Evolutionary conservation across 441 rosid genomes (phyloP), one percentile per base, ranked within the genome.

Genomic region (Biscutella laevigata): DNA sequence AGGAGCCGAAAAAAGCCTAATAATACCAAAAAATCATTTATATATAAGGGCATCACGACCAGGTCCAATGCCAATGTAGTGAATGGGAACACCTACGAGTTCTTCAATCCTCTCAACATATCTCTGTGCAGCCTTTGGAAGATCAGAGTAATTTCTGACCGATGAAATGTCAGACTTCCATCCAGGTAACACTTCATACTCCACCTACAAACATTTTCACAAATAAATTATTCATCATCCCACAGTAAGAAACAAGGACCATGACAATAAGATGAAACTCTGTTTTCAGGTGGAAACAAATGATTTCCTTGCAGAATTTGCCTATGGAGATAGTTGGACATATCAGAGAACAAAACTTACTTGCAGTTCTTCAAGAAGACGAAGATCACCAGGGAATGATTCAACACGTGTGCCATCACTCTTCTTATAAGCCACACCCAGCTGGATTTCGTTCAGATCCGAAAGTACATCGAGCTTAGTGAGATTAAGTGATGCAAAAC

Each of bases 381-480:
- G 63, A 57, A 91, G 94, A 77, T 91, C 96, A 4, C 77, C 81
- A 4, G 95, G 96, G 77, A 88, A 83, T 4, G 98, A 88, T 47
- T 85, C 67, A 43, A 88, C 58, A 20, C 72, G 88, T 2, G 94
- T 81, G 53, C 96, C 96, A 67, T 91, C 91, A 30, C 37, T 25
- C 40, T 39, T 72, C 64, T 77, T 82, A 61, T 91, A 88, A 29
- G 79, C 70, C 74, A 91, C 85, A 36, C 96, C 98, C 28, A 91
- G 45, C 70, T 74, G 78, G 69, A 91, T 85, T 68, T 88, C 90
- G 5, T 82, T 61, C 47, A 91, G 78, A 15, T 88, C 96, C 3
- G 98, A 91, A 64, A 88, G 61, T 33, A 91, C 96, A 73, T 91
- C 96, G 19, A 91, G 80, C 71, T 91, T 91, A 62, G 98, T 91